Percentiles rank a stretch among this genome's conserved stretches.
phyloP scores from a whole-genome alignment of 2,329 filamentous ascomycete genomes.

The Colletotrichum lupini region DNA sequence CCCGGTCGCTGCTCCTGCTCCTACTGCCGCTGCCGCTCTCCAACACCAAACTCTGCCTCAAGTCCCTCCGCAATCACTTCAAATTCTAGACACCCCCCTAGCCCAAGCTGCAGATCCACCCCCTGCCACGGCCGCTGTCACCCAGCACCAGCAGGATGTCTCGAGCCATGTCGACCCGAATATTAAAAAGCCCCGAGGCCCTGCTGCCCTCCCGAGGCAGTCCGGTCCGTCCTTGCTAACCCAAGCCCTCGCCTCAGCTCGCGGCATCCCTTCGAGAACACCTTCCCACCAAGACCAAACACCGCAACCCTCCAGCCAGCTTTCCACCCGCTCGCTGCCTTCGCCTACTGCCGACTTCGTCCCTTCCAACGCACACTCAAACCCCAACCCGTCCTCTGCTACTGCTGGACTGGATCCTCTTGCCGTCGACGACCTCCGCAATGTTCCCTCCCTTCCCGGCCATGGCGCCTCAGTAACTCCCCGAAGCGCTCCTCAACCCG shows the following conservation, averaged over 20 bases:
- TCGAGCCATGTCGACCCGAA: conserved; percentile 51
- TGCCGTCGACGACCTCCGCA: conserved; percentile 30
- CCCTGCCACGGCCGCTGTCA: conserved; percentile 36
- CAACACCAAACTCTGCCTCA: conserved; percentile 33
- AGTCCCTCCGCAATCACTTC: conserved; percentile 39
- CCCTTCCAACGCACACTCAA: neutral
- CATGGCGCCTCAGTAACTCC: conserved; percentile 52
- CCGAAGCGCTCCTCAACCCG: conserved; percentile 43
- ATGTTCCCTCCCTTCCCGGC: conserved; percentile 49
- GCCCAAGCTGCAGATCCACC: conserved; percentile 34
- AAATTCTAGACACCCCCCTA: conserved; percentile 33
- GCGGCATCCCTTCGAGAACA: conserved; percentile 54
- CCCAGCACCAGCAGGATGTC: conserved; percentile 36
- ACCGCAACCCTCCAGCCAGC: conserved; percentile 1
- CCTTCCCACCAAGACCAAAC: conserved; percentile 27
- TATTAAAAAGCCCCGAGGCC: conserved; percentile 59
- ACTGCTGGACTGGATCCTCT: conserved; percentile 40
- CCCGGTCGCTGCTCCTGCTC: conserved; percentile 10
- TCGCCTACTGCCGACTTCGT: conserved; percentile 12
- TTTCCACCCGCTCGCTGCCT: conserved; percentile 26
- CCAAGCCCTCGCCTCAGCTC: conserved; percentile 68
- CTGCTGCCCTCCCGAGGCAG: conserved; percentile 52
- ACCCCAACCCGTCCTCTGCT: conserved; percentile 6
- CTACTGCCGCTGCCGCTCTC: conserved; percentile 9
- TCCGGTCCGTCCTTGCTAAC: conserved; percentile 66